Conservation (phyloP, 768 basidiomycete genomes). For the Xerocomus spinulosus region DNA sequence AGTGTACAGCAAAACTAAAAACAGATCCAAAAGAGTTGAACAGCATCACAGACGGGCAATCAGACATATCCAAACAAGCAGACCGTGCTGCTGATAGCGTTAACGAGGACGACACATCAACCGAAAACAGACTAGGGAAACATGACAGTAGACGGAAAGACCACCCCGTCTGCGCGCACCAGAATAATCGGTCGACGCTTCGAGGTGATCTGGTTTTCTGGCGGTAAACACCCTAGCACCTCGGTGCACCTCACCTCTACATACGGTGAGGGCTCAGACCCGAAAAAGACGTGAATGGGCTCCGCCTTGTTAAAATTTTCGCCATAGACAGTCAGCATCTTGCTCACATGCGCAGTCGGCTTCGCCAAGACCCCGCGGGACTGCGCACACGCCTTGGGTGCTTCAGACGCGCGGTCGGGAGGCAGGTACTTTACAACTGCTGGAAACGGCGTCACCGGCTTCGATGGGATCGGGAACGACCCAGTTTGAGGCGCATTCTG, state of each 20-base stretch:
- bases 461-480: conserved; percentile 75
- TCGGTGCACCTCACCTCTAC: conserved; percentile 86
- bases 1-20: conserved; percentile 31
- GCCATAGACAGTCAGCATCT: conserved; percentile 84
- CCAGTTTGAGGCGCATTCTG: conserved; percentile 66
- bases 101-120: conserved; percentile 14
- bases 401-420: conserved; percentile 81
- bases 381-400: conserved; percentile 64
- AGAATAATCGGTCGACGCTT: conserved; percentile 80
- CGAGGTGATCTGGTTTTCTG: conserved; percentile 55
- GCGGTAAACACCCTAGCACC: conserved; percentile 77
- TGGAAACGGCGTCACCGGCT: conserved; percentile 83
- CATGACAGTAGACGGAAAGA: conserved; percentile 78
- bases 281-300: conserved; percentile 81
- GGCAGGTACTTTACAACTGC: conserved; percentile 88
- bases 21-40: conserved; percentile 29
- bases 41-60: conserved; percentile 19
- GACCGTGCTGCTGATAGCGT: conserved; percentile 29
- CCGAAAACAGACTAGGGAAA: conserved; percentile 55
- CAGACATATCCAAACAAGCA: conserved; percentile 19
- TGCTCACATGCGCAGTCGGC: conserved; percentile 70
- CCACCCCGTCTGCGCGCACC: conserved; percentile 79
- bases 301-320: conserved; percentile 85
- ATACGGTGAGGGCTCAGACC: conserved; percentile 80
- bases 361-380: conserved; percentile 68